A percentile compares a stretch with the other conserved stretches of the same genome.
phyloP scores from a whole-genome alignment of 208 protist species.

The Porcisia deanei region DNA sequence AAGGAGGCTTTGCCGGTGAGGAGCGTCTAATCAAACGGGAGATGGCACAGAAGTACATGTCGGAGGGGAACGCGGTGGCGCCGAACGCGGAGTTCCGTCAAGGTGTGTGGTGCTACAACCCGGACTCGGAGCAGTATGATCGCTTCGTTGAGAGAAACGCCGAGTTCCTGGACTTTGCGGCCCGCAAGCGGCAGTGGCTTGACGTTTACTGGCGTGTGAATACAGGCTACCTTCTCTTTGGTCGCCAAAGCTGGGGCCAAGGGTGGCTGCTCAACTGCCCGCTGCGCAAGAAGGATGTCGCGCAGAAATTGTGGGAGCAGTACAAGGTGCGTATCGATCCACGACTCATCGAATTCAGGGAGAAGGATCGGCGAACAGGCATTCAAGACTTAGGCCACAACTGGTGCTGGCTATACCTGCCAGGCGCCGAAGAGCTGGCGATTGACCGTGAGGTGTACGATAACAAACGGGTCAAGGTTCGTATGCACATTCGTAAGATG shows the following conservation, averaged over 20 bases:
- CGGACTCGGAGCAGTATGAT: constrained; percentile 84
- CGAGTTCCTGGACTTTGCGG: constrained; percentile 91
- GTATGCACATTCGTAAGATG: constrained; percentile 91
- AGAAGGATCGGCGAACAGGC: constrained; percentile 87
- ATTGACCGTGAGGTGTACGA: constrained; percentile 93
- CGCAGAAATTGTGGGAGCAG: constrained; percentile 94
- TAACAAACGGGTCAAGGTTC: constrained; percentile 93
- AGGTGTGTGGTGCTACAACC: constrained; percentile 92
- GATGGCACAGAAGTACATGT: constrained; percentile 79
- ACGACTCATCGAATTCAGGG: constrained; percentile 84
- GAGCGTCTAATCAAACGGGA: constrained; percentile 92
- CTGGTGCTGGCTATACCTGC: constrained; percentile 94
- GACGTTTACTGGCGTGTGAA: constrained; percentile 94
- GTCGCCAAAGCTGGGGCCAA: constrained; percentile 88
- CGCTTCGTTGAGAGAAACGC: constrained; percentile 87
- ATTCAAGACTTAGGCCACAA: constrained; percentile 93
- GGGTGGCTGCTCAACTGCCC: constrained; percentile 91
- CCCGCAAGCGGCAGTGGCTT: constrained; percentile 92
- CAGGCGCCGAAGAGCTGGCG: constrained; percentile 87
- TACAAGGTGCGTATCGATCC: constrained; percentile 91
- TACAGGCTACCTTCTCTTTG: constrained; percentile 91
- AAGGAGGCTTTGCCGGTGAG: constrained; percentile 90
- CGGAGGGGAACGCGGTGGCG: constrained; percentile 64
- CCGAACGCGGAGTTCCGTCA: constrained; percentile 69
- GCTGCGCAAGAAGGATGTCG: constrained; percentile 83